A percentile compares a stretch with the other conserved stretches of the same genome.
These are phyloP conservation scores for Mycogone perniciosa DNA, from an alignment of 2,329 filamentous ascomycete genomes.

Conservation along the genomic window DNA sequence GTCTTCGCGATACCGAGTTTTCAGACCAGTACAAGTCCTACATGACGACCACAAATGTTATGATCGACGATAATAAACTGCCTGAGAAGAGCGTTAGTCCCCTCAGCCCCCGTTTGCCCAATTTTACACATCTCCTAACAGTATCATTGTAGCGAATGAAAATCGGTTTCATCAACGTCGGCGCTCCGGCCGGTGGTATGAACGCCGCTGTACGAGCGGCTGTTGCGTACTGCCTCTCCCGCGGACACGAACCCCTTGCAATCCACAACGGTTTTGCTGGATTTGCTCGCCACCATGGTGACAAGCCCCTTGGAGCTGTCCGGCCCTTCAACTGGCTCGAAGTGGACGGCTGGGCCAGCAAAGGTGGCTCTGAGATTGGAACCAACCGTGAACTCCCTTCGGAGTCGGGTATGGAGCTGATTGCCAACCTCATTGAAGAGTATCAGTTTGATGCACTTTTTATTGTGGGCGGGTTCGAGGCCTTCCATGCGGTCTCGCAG, in stretches of 20 bases:
- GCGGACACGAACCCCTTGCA: slow-evolving; percentile 87
- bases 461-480: slow-evolving; percentile 91
- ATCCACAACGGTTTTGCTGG: slow-evolving; percentile 97
- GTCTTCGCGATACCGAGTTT: slow-evolving; percentile 85
- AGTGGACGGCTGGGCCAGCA: slow-evolving; percentile 90
- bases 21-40: slow-evolving; percentile 88
- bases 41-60: slow-evolving; percentile 79
- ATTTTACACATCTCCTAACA: neutral
- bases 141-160: slow-evolving; percentile 63
- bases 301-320: slow-evolving; percentile 75
- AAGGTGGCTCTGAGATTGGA: slow-evolving; percentile 94
- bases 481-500: slow-evolving; percentile 86
- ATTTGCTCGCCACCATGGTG: slow-evolving; percentile 81
- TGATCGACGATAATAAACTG: slow-evolving; percentile 60
- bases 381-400: slow-evolving; percentile 90
- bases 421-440: slow-evolving; percentile 75
- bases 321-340: slow-evolving; percentile 87
- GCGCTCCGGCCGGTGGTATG: slow-evolving; percentile 95
- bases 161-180: slow-evolving; percentile 94
- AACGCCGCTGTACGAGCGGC: slow-evolving; percentile 92
- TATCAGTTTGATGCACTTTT: slow-evolving; percentile 91
- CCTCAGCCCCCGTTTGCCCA: neutral
- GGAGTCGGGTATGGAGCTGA: slow-evolving; percentile 74
- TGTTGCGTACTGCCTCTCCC: slow-evolving; percentile 83
- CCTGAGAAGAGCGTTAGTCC: slow-evolving; percentile 62